phyloP scores from a whole-genome alignment of 2,329 filamentous ascomycete species.

The Plenodomus lindquistii region DNA sequence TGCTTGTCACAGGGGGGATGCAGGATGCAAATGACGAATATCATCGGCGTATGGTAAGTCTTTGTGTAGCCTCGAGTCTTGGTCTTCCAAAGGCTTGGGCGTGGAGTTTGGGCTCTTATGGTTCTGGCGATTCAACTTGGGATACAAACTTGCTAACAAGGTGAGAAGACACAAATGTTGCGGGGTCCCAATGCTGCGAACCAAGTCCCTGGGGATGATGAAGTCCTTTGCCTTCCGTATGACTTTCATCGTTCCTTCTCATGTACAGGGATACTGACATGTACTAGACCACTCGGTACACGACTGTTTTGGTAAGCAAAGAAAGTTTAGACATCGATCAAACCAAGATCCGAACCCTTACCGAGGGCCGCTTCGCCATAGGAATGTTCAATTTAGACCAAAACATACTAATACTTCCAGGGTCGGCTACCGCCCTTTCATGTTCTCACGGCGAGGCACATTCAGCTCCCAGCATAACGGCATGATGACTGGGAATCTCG shows the following conservation, averaged over 20 bases:
- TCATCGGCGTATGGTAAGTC: slow-evolving; percentile 2
- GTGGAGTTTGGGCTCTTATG: too few relatives aligned
- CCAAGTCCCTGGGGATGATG: slow-evolving; percentile 2
- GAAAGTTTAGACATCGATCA: too few relatives aligned
- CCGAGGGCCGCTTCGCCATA: not conserved
- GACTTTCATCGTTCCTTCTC: not conserved
- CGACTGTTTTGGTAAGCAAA: slow-evolving; percentile 29
- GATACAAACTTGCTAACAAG: not conserved
- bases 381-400: too few relatives aligned
- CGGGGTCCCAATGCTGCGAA: not conserved
- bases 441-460: slow-evolving; percentile 24
- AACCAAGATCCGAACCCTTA: not conserved
- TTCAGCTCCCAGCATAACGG: not conserved
- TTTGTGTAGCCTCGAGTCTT: not conserved
- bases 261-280: not conserved
- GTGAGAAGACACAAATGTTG: not conserved
- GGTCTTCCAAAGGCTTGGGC: too few relatives aligned
- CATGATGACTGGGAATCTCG: not conserved
- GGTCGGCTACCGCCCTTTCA: slow-evolving; percentile 34
- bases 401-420: slow-evolving; percentile 4
- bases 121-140: too few relatives aligned
- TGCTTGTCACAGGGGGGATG: slow-evolving; percentile 23
- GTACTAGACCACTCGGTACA: slow-evolving; percentile 16
- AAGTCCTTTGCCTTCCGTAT: slow-evolving; percentile 17
- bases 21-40: slow-evolving; percentile 9